Evolutionary conservation across 148 eudicot species (phyloP), one percentile per base, ranked within the genome.

Genomic region (Salicornia ramosissima): DNA sequence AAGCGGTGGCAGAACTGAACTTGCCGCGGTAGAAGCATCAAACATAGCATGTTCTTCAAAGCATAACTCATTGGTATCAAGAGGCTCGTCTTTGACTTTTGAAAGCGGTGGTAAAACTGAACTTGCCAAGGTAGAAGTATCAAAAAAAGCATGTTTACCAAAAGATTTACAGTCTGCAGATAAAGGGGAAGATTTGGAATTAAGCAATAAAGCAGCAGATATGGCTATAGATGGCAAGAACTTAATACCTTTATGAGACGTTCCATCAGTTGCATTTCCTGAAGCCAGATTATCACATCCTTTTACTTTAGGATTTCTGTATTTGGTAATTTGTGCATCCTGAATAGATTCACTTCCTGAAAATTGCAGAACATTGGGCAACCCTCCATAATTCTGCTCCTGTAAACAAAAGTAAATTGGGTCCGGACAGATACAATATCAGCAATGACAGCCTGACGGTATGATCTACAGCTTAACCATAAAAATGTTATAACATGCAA

Each of bases 1-100:
- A 64, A 70, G 49, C 50, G 67, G 69, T 68, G 74, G 40, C 36
- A 71, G 30, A 31, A 68, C 74, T 68, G 80, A 64, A 75, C 70
- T 66, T 24, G 29, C 57, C 69, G 56, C 11, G 55, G 61, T 26
- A 51, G 39, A 58, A 70, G 52, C 61, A 30, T 66, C 62, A 77
- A 67, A 66, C 57, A 71, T 62, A 45, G 68, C 28, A 59, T 15
- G 61, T 69, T 68, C 68, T 62, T 72, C 78, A 36, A 36, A 8
- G 57, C 49, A 56, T 24, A 68, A 24, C n/a, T 66, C 80, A 55
- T 47, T 70, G 51, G 67, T 53, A 65, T 74, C 70, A 68, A 71
- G 64, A 71, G 70, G 86, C 73, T 88, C 91, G 68, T 45, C 75
- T 74, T 91, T 91, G 61, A 88, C 80, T 67, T 65, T 71, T 30